Base-by-base conservation (phyloP, 2,329 filamentous ascomycete species). In the Penicillium decumbens region DNA sequence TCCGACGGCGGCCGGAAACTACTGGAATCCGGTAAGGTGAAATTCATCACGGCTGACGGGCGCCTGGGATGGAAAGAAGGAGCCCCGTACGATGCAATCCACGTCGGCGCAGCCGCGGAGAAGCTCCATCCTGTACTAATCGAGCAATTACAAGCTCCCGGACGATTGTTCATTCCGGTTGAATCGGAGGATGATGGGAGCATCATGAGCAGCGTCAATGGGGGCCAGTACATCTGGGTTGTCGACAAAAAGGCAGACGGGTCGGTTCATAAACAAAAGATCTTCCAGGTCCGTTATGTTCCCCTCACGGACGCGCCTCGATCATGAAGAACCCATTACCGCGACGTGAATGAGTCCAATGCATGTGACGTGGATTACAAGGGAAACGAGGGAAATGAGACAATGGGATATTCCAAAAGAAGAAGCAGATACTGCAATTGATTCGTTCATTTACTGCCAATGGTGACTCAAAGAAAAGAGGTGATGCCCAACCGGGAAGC, bases 31-130 rank as follows among this genome's bases (percentile, higher is more conserved):
- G 87, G 85, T 0, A 79, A 77, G 5, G 87, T 91, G 37, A 75
- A 76, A 49, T 95, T 95, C 64, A 77, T 91, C 1, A 77, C 82
- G 0, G 90, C 83, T 0, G 91, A 96, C 72, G 87, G 87, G 1
- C 71, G 87, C 4, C 77, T 80, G 54, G 87, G 87, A 1, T 85
- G 80, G 78, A 63, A 76, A 1, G 79, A 78, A 71, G 49, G 72
- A 62, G 61, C 80, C 73, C 53, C 83, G 0, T 98, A 92, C 77
- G 89, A 97, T 77, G 91, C 88, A 2, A 97, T 98, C 51, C 93
- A 97, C 66, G 93, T 97, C 2, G 93, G 93, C 0, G 93, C 93
- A 0, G 88, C 89, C 6, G 92, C 92, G 0, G 79, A 74, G 23
- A 80, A 83, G 63, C 72, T 95, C 47, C 91, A 95, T 66, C 65